Evolutionary conservation across 2,329 filamentous ascomycete genomes (phyloP).

Genomic region (Allantophomopsis cytisporea): DNA sequence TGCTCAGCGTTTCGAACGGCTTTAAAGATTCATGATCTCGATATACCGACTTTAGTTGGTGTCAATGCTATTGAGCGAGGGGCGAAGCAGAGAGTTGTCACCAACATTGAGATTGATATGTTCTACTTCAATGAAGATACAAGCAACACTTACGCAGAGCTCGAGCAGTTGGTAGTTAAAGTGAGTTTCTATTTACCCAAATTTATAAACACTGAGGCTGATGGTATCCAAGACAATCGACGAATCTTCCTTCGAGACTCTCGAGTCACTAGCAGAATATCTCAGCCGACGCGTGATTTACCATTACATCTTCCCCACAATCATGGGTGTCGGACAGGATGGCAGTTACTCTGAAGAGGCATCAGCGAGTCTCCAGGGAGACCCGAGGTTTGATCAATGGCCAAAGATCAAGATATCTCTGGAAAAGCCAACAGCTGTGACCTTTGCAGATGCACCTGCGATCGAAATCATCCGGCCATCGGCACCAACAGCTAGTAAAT

Average conservation of each 20-base stretch:
- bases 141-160: conserved; percentile 25
- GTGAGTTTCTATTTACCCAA: conserved; percentile 25
- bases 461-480: conserved; percentile 39
- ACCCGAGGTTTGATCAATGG: conserved; percentile 23
- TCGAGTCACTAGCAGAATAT: conserved; percentile 43
- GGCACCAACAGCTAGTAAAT: conserved; percentile 4
- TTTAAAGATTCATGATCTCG: conserved; percentile 41
- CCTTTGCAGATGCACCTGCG: conserved; percentile 56
- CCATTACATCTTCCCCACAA: conserved; percentile 22
- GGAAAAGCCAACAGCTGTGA: conserved; percentile 62
- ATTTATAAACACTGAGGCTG: not conserved
- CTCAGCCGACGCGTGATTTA: conserved; percentile 30
- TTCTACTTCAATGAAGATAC: conserved; percentile 26
- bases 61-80: conserved; percentile 59
- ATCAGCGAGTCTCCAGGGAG: conserved; percentile 1
- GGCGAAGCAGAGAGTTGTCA: conserved; percentile 52
- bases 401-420: conserved; percentile 46
- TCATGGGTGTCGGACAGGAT: conserved; percentile 2
- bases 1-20: conserved; percentile 17
- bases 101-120: conserved; percentile 47
- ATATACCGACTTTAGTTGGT: conserved; percentile 55
- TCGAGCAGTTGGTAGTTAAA: conserved; percentile 49
- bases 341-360: not conserved
- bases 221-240: conserved; percentile 30
- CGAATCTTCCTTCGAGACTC: conserved; percentile 44